Evolutionary conservation across 768 basidiomycete genomes (phyloP), one percentile per base, ranked within the genome.

Genomic region (Phylloporus scabripes): DNA sequence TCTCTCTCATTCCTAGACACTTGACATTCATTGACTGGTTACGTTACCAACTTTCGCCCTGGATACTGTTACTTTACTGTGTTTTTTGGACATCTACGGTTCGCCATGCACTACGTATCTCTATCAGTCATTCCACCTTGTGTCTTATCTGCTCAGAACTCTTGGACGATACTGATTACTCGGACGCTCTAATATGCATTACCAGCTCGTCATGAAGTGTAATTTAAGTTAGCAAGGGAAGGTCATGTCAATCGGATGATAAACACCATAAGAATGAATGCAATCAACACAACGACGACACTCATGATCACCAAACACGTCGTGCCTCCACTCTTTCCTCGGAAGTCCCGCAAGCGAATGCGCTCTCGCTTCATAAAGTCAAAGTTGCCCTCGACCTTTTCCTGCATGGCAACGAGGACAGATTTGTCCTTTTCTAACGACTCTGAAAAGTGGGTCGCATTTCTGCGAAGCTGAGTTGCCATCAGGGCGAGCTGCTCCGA

Each of bases 381-480:
- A 51, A 75, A 77, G 68, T 90, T 91, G 20, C 75, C 74, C 58
- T 89, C 88, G 14, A 98, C 60, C 65, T 89, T 87, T 57, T 76
- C 73, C 53, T 83, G 76, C 11, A 89, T 79, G 9, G 74, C 72
- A 26, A 81, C 79, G 2, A 96, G 64, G 7, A 92, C 75, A 0
- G 73, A 72, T 57, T 86, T 81, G 65, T 97, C 94, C 48, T 83
- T 83, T 36, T 72, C 82, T 1, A 98, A 71, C 10, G 82, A 73
- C 4, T 75, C 73, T 5, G 85, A 78, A 62, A 97, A 94, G 58
- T 91, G 81, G 0, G 84, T 63, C 0, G 92, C 84, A 56, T 95
- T 95, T 20, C 80, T 75, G 58, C 87, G 89, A 43, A 98, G 80
- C 62, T 92, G 91, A 9, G 81, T 73, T 0, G 92, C 91, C 94